Evolutionary conservation across 108 stramenopile genomes (phyloP).

Genomic region (Discostella pseudostelligera): DNA sequence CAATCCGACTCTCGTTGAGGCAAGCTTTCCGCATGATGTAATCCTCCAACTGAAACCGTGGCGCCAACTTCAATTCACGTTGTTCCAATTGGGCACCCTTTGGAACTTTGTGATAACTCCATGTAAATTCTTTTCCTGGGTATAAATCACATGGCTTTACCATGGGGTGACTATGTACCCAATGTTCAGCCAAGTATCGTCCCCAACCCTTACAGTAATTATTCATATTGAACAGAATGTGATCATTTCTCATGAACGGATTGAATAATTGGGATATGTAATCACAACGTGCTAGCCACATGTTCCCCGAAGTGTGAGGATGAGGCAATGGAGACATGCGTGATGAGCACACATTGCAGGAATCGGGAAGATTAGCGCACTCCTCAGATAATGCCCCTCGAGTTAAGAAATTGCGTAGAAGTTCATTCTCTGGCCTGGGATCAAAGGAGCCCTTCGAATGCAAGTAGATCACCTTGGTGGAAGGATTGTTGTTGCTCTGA

Average conservation of each 20-base stretch:
- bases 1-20: background rate
- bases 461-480: conserved; percentile 28
- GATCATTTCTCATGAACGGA: background rate
- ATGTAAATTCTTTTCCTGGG: conserved; percentile 7
- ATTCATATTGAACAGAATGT: conserved; percentile 21
- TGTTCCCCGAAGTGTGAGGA: conserved; percentile 48
- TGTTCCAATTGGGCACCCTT: background rate
- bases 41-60: conserved; percentile 1
- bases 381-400: conserved; percentile 31
- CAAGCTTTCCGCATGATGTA: background rate
- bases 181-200: conserved; percentile 47
- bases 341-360: conserved; percentile 41
- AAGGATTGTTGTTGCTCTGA: background rate
- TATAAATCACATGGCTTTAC: conserved; percentile 46
- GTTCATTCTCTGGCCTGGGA: conserved; percentile 8
- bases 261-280: conserved; percentile 38
- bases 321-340: conserved; percentile 47
- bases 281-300: conserved; percentile 43
- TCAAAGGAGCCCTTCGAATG: conserved; percentile 49
- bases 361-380: conserved; percentile 24
- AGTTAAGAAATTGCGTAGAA: conserved; percentile 29
- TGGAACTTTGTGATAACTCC: background rate
- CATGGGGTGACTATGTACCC: conserved; percentile 36
- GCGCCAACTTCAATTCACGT: background rate
- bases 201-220: conserved; percentile 18